Base-by-base conservation (phyloP, 2,329 filamentous ascomycete genomes). In the Clonostachys rhizophaga region DNA sequence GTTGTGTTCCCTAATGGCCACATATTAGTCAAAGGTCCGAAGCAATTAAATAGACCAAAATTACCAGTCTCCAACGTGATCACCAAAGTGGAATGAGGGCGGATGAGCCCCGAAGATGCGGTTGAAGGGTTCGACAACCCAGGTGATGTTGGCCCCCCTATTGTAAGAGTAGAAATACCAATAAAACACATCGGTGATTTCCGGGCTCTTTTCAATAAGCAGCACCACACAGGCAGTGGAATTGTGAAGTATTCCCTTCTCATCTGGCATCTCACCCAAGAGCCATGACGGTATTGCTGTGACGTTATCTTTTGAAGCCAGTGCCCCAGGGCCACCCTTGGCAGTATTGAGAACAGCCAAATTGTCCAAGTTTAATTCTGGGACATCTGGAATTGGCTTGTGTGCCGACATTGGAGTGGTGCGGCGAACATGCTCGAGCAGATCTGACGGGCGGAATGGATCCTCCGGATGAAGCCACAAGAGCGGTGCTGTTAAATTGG, bases 151-250 rank as follows among this genome's bases (percentile, higher is more conserved):
- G 6, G 53, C 46, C 0, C 60, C 61, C 35, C 54, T 50, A 16
- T 64, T 55, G 42, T 60, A 63, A 7, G 61, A 63, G 48, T 64
- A 63, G 37, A 64, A 64, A 47, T 64, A 64, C 33, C 62, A 64
- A 50, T 55, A 64, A 20, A 64, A 64, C 2, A 54, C 61, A 24
- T 61, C 60, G 2, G 58, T 5, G 7, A 56, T 50, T 2, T 39
- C 37, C 6, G 48, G 20, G 33, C 34, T 46, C 46, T 53, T 50
- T 20, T 58, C 55, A 1, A 61, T 54, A 4, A 63, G 43, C 16
- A 63, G 46, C 18, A 63, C 58, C 6, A 59, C 58, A 44, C 57
- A 61, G 1, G 59, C 47, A 6, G 59, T 62, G 6, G 57, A 50
- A 16, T 60, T 57, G 34, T 36, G 53, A 4, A 57, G 49, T 14